Percentiles rank a stretch among this genome's conserved stretches.
phyloP scores from a whole-genome alignment of 257 asterid genomes.

The Orobanche coerulescens region DNA sequence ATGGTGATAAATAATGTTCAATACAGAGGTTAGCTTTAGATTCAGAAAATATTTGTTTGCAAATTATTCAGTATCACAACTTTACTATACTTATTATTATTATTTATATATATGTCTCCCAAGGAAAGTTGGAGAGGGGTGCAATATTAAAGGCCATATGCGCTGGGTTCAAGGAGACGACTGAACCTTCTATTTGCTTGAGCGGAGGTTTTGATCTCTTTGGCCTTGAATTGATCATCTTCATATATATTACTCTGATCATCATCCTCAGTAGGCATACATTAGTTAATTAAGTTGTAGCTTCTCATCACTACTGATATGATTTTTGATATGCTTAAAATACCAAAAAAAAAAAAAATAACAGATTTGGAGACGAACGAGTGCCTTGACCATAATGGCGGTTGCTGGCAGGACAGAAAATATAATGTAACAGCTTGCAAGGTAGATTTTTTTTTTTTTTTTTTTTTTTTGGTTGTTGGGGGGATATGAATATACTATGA shows the following conservation, averaged over 20 bases:
- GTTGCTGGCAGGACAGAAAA: constrained; percentile 64
- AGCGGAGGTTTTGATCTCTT: constrained; percentile 53
- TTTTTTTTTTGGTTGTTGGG: too few relatives aligned
- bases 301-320: too few relatives aligned
- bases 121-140: constrained; percentile 75
- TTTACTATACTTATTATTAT: too few relatives aligned
- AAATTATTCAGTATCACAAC: not conserved
- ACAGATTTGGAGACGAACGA: constrained; percentile 84
- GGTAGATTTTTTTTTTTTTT: too few relatives aligned
- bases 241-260: too few relatives aligned
- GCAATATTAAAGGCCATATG: constrained; percentile 77
- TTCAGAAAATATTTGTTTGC: too few relatives aligned
- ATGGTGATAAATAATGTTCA: constrained; percentile 73
- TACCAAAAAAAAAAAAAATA: too few relatives aligned
- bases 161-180: constrained; percentile 83
- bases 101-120: not conserved
- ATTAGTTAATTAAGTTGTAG: too few relatives aligned
- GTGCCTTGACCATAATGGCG: constrained; percentile 74
- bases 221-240: too few relatives aligned
- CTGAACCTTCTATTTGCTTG: constrained; percentile 79
- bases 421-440: constrained; percentile 77
- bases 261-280: too few relatives aligned
- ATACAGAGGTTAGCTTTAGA: constrained; percentile 81
- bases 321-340: too few relatives aligned
- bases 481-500: too few relatives aligned